Percentiles rank a stretch among this genome's conserved stretches.
Conservation (phyloP, 2,329 filamentous ascomycete species). For the Didymella pomorum region DNA sequence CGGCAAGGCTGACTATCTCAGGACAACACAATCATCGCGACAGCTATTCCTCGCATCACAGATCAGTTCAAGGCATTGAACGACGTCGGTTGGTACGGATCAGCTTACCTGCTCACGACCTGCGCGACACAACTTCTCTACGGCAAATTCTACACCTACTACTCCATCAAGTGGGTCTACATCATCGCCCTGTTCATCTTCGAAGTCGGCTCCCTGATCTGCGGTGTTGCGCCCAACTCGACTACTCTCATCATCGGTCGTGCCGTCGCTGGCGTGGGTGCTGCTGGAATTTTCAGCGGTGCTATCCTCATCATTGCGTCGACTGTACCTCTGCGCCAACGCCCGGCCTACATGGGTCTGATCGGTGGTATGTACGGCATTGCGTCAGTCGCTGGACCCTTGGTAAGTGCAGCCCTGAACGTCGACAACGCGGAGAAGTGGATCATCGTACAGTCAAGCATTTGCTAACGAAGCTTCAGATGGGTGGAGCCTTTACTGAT, state of each 20-base stretch:
- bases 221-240: constrained; percentile 60
- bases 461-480: constrained; percentile 43
- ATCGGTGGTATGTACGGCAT: constrained; percentile 61
- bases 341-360: constrained; percentile 59
- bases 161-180: constrained; percentile 58
- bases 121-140: constrained; percentile 52
- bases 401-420: constrained; percentile 39
- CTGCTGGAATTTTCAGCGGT: constrained; percentile 60
- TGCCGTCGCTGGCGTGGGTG: constrained; percentile 60
- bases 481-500: constrained; percentile 58
- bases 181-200: constrained; percentile 57
- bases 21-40: constrained; percentile 47
- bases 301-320: constrained; percentile 58
- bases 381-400: constrained; percentile 57
- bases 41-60: constrained; percentile 59
- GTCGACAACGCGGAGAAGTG: constrained; percentile 12
- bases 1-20: constrained; percentile 3
- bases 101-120: constrained; percentile 53
- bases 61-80: constrained; percentile 57
- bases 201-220: constrained; percentile 61
- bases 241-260: constrained; percentile 61
- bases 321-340: constrained; percentile 55
- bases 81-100: constrained; percentile 58
- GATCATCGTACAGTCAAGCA: constrained; percentile 13
- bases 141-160: constrained; percentile 57